phyloP scores from a whole-genome alignment of 163 green algal genomes.

The Chlorella variabilis region DNA sequence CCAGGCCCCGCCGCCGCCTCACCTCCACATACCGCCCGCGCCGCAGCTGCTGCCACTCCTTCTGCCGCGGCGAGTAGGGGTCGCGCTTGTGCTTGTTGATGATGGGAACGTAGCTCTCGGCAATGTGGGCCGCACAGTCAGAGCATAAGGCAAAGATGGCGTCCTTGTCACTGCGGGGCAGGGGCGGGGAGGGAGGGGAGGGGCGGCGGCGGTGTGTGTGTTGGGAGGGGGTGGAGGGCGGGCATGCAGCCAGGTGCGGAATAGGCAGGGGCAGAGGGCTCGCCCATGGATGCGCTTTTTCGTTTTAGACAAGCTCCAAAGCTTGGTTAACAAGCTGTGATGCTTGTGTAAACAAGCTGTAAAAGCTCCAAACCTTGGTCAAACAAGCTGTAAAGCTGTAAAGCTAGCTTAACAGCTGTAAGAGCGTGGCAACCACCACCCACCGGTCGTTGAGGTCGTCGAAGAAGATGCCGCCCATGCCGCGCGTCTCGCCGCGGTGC shows the following conservation, averaged over 20 bases:
- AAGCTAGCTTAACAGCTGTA: too few relatives aligned
- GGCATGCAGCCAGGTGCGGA: too few relatives aligned
- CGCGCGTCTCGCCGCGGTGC: constrained; percentile 92
- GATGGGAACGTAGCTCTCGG: constrained; percentile 93
- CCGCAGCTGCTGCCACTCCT: constrained; percentile 95
- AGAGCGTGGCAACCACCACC: too few relatives aligned
- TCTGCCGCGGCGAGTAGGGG: constrained; percentile 88
- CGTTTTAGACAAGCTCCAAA: too few relatives aligned
- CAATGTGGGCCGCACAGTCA: constrained; percentile 74
- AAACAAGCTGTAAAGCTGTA: too few relatives aligned
- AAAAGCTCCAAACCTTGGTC: too few relatives aligned
- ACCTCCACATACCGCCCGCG: constrained; percentile 47
- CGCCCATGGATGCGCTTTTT: too few relatives aligned
- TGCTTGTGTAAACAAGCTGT: too few relatives aligned
- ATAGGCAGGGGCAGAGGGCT: background rate
- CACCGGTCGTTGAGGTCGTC: constrained; percentile 94
- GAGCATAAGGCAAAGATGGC: constrained; percentile 70
- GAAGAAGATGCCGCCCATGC: constrained; percentile 98
- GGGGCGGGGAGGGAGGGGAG: background rate
- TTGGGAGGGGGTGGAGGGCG: too few relatives aligned
- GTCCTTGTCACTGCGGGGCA: constrained; percentile 56
- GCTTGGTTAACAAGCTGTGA: too few relatives aligned
- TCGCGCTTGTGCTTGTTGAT: constrained; percentile 93
- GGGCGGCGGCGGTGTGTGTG: background rate
- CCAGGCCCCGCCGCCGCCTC: too few relatives aligned